Evolutionary conservation across 345 rosid species (phyloP).

Genomic region (Anastatica hierochuntica): DNA sequence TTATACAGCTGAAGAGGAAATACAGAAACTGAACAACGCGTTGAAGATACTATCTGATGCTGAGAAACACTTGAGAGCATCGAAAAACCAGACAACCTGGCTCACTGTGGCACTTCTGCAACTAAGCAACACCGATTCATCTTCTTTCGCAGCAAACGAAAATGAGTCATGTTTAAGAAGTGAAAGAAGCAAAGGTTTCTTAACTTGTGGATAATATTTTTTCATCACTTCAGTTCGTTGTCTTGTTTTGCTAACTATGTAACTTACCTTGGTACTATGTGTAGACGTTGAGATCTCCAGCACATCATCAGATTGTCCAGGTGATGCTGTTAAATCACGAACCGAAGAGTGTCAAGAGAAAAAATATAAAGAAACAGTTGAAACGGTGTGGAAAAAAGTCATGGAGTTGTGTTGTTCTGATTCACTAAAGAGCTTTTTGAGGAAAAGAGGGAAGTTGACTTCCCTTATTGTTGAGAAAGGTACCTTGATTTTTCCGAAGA

Average conservation of each 20-base stretch:
- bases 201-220: no score
- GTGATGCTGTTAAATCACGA: constrained; percentile 31
- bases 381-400: constrained; percentile 57
- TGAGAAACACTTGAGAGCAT: constrained; percentile 81
- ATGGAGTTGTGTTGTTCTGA: constrained; percentile 54
- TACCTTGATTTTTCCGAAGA: background rate
- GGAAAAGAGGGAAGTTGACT: constrained; percentile 61
- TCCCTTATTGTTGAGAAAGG: constrained; percentile 70
- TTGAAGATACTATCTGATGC: constrained; percentile 83
- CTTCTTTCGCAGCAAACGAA: constrained; percentile 37
- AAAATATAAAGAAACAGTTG: constrained; percentile 30
- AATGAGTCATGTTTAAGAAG: constrained; percentile 36
- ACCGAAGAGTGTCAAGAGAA: constrained; percentile 32
- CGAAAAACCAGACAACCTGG: constrained; percentile 95
- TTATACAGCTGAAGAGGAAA: constrained; percentile 59
- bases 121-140: constrained; percentile 50
- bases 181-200: constrained; percentile 41
- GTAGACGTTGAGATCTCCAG: no score
- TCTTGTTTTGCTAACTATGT: no score
- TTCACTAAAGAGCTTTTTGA: constrained; percentile 62
- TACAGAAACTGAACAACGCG: constrained; percentile 62
- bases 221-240: no score
- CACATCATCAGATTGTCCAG: constrained; percentile 40
- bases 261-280: no score
- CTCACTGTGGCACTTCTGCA: constrained; percentile 91